Conservation (phyloP, 371 early-diverging fungal species). For the Lichtheimia ramosa region DNA sequence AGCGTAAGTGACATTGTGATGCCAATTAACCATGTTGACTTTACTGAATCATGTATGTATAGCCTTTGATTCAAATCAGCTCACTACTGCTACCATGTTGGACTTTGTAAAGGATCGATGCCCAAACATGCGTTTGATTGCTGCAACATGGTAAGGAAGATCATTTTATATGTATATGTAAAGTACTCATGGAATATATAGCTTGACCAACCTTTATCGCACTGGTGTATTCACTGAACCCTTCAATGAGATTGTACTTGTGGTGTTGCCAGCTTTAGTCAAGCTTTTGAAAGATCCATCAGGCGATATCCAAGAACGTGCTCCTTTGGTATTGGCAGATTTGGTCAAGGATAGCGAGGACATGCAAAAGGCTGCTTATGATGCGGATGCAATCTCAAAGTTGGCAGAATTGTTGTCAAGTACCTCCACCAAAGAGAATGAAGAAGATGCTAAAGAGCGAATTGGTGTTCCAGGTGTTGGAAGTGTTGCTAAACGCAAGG, state of each 20-base stretch:
- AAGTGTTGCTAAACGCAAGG: conserved; percentile 57
- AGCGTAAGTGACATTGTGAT: conserved; percentile 49
- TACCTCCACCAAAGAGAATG: conserved; percentile 39
- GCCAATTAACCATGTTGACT: too few species aligned
- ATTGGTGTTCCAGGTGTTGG: conserved; percentile 45
- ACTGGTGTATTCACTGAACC: conserved; percentile 60
- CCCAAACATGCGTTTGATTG: conserved; percentile 67
- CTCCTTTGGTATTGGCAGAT: conserved; percentile 73
- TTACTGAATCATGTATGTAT: too few species aligned
- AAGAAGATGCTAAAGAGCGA: conserved; percentile 33
- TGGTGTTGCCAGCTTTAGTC: conserved; percentile 77
- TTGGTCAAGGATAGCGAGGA: conserved; percentile 74
- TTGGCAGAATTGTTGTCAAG: conserved; percentile 62
- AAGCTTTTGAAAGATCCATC: conserved; percentile 64
- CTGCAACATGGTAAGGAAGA: conserved; percentile 64
- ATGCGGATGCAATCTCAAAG: conserved; percentile 74
- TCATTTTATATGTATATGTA: neutral
- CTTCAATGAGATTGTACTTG: conserved; percentile 54
- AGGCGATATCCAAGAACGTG: conserved; percentile 64
- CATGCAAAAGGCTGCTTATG: conserved; percentile 80
- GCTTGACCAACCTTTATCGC: conserved; percentile 71
- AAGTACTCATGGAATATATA: conserved; percentile 16
- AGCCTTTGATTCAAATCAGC: conserved; percentile 28
- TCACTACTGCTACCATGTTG: conserved; percentile 55
- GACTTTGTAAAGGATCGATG: conserved; percentile 64